A percentile compares a stretch with the other conserved stretches of the same genome.
These are phyloP conservation scores for Cairneyella variabilis DNA, from an alignment of 495 filamentous ascomycete genomes.

Conservation along the genomic window DNA sequence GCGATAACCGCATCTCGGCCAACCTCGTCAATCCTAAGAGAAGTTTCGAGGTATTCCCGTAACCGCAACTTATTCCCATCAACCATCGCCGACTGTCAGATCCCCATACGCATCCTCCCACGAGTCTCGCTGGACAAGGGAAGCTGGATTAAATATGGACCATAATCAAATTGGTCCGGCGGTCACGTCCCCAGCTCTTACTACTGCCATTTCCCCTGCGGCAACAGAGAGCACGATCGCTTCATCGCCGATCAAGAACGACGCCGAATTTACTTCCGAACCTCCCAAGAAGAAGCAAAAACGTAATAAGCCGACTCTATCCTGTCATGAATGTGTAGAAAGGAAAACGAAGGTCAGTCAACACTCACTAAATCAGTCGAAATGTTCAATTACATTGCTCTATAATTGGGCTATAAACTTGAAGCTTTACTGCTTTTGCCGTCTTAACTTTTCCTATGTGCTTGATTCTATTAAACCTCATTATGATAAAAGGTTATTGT, in stretches of 20 bases:
- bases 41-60: no score
- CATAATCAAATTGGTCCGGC: no score
- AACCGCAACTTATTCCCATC: conserved; percentile 25
- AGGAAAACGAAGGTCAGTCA: conserved; percentile 61
- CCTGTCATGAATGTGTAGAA: conserved; percentile 68
- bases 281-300: conserved; percentile 61
- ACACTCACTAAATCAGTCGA: neutral
- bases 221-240: conserved; percentile 11
- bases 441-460: no score
- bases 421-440: neutral
- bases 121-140: no score
- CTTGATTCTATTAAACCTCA: no score
- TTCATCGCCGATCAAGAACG: conserved; percentile 9
- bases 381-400: neutral
- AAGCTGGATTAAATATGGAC: no score
- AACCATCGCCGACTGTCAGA: conserved; percentile 13
- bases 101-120: no score
- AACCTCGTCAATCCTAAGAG: no score
- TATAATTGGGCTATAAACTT: neutral
- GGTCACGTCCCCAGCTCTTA: conserved; percentile 7
- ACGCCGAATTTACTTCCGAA: conserved; percentile 11
- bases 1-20: neutral
- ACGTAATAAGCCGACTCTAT: conserved; percentile 71
- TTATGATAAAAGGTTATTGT: neutral
- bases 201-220: conserved; percentile 11